phyloP scores from a whole-genome alignment of 2,329 filamentous ascomycete species.

The Lecanosticta acicola region DNA sequence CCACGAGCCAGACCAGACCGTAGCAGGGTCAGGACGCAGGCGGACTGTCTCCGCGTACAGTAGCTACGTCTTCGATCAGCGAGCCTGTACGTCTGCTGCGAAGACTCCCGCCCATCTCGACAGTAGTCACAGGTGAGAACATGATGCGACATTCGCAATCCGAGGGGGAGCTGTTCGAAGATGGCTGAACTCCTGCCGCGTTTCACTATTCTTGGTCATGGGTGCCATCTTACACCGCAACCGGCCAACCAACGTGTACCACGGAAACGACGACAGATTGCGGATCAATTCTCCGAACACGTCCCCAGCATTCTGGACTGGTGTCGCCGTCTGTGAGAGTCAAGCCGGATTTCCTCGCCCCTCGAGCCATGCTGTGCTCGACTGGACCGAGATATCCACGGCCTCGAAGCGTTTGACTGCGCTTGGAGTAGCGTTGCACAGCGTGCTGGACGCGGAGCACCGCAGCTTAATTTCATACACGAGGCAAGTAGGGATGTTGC shows the following conservation, averaged over 20 bases:
- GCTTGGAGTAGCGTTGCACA: constrained; percentile 9
- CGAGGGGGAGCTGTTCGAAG: constrained; percentile 3
- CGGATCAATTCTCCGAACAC: constrained; percentile 17
- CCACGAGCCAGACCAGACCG: too few relatives aligned
- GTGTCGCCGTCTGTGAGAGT: constrained; percentile 5
- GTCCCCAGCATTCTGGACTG: constrained; percentile 9
- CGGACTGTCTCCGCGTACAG: too few relatives aligned
- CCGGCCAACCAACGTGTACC: constrained; percentile 4
- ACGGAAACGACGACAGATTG: constrained; percentile 9
- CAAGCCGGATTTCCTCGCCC: constrained; percentile 19
- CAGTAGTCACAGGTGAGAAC: not conserved
- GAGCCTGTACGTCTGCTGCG: too few relatives aligned
- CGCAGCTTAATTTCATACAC: constrained; percentile 21
- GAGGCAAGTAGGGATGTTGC: constrained; percentile 18
- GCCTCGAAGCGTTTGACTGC: constrained; percentile 10
- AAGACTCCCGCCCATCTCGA: not conserved
- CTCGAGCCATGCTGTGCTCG: constrained; percentile 16
- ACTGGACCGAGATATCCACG: constrained; percentile 9
- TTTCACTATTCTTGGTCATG: constrained; percentile 18
- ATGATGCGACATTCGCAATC: constrained; percentile 5
- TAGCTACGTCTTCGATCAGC: too few relatives aligned
- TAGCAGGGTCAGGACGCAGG: too few relatives aligned
- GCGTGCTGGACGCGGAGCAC: constrained; percentile 13
- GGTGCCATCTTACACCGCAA: constrained; percentile 10
- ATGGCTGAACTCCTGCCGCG: constrained; percentile 10